Evolutionary conservation across 2,329 filamentous ascomycete genomes (phyloP), one percentile per base, ranked within the genome.

Genomic region (Pseudogymnoascus verrucosus): DNA sequence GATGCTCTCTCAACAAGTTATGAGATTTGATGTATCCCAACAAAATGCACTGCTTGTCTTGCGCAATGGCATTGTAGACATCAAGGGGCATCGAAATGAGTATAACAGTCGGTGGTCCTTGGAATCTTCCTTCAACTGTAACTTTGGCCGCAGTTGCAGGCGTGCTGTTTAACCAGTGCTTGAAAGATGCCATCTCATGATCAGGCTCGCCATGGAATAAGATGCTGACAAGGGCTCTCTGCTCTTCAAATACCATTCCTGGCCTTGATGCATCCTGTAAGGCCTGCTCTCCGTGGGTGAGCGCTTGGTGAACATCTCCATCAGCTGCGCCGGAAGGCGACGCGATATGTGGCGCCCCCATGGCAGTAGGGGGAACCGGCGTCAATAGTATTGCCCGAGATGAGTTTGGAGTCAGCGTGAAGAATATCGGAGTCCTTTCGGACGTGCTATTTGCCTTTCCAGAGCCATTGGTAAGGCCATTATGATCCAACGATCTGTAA

Each of bases 21-120:
- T 86, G 84, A 0, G 86, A 88, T 68, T 82, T 87, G 67, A 88
- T 83, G 67, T 85, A 85, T 34, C 86, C 86, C 54, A 88, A 71
- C 65, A 85, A 87, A 68, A 82, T 85, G 73, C 85, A 88, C 21
- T 87, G 84, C 69, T 87, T 87, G 67, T 88, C 84, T 65, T 86
- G 82, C 73, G 87, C 83, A 6, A 88, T 82, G 21, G 86, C 79
- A 67, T 82, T 84, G 84, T 84, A 88, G 12, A 88, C 79, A 4
- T 80, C 79, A 64, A 82, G 79, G 3, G 85, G 84, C 82, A 88
- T 88, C 3, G 85, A 88, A 62, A 88, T 84, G 31, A 88, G 76
- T 7, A 88, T 75, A 77, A 88, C 86, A 0, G 86, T 88, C 1
- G 85, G 85, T 0, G 85, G 85, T 0, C 85, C 86, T 16, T 88